Base-by-base conservation (phyloP, 2,329 filamentous ascomycete genomes). In the Zalaria obscura region DNA sequence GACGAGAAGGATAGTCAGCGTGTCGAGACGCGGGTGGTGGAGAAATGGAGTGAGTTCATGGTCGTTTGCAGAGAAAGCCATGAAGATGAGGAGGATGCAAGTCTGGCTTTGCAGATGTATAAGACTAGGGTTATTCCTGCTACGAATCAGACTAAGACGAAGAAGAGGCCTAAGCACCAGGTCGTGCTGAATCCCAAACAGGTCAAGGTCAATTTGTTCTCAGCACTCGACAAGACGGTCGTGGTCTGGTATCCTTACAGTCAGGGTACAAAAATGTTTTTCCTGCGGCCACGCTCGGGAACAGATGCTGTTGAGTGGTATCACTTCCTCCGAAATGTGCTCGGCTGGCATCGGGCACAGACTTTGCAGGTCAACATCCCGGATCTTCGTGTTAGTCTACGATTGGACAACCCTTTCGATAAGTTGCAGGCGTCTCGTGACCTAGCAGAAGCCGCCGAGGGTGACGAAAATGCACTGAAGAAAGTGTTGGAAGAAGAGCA, bases 251-350 rank as follows among this genome's bases (percentile, higher is more conserved):
- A 70, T 28, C 70, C 72, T 3, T 62, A 64, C 44, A 67, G 66
- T 41, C 60, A 57, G 11, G 69, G 74, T 3, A 77, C 73, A 2
- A 65, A 66, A 29, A 78, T 82, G 40, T 73, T 72, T 47, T 76
- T 81, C 45, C 68, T 82, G 57, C 69, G 75, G 27, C 69, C 77
- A 4, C 69, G 72, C 8, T 78, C 77, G 11, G 66, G 69, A 2
- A 72, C 74, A 4, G 73, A 73, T 50, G 73, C 76, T 5, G 71
- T 78, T 6, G 78, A 82, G 53, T 82, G 78, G 78, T 80, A 77
- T 52, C 80, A 76, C 0, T 80, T 80, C 47, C 61, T 82, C 9
- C 65, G 70, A 8, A 72, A 73, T 40, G 63, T 72, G 5, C 60
- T 81, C 18, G 78, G 78, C 32, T 74, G 70, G 67, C 64, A 67